Evolutionary conservation across 305 asterid genomes (phyloP).

Genomic region (Lippia alba): DNA sequence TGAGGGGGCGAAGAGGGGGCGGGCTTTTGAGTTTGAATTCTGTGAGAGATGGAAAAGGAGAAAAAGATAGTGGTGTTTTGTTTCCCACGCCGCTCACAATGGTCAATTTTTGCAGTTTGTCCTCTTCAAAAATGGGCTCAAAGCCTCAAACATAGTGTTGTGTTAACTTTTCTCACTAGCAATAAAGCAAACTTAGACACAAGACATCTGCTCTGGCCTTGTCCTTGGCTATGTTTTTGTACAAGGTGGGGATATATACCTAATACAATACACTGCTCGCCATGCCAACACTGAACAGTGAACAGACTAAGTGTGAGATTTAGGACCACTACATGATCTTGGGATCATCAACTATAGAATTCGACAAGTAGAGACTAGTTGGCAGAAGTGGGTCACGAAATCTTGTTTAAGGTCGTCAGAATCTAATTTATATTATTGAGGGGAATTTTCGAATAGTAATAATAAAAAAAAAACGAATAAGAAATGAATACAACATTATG

Average conservation of each 20-base stretch:
- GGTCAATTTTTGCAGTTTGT: conserved; percentile 40
- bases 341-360: conserved; percentile 19
- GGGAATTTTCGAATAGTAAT: no score
- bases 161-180: conserved; percentile 20
- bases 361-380: conserved; percentile 4
- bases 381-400: not conserved
- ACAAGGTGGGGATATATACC: not conserved
- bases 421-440: no score
- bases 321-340: conserved; percentile 16
- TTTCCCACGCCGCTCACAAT: conserved; percentile 49
- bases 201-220: not conserved
- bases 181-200: conserved; percentile 33
- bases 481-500: no score
- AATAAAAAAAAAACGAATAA: no score
- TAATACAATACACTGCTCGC: no score
- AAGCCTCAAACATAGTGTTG: conserved; percentile 30
- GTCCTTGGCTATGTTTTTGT: not conserved
- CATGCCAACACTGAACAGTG: no score
- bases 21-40: conserved; percentile 45
- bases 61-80: conserved; percentile 35
- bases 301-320: not conserved
- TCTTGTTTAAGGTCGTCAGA: not conserved
- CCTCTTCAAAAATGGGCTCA: conserved; percentile 32
- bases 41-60: conserved; percentile 38
- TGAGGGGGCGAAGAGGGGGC: conserved; percentile 41